A percentile compares a stretch with the other conserved stretches of the same genome.
These are phyloP conservation scores for Podospora pseudoanserina DNA, from an alignment of 495 filamentous ascomycete species.

Conservation along the genomic window DNA sequence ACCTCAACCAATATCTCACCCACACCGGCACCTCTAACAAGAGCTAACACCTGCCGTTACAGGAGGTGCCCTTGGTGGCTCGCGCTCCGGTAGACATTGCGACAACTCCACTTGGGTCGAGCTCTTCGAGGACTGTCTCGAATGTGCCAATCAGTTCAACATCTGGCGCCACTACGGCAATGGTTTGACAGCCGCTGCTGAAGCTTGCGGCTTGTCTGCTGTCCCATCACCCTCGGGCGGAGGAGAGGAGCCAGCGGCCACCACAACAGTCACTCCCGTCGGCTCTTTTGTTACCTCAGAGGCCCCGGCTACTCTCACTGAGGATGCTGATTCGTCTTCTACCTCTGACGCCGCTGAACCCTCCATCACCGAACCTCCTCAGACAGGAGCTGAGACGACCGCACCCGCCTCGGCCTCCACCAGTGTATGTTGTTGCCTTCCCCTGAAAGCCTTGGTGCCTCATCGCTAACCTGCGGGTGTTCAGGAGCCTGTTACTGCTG, in stretches of 20 bases:
- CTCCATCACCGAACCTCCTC: neutral
- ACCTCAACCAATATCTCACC: neutral
- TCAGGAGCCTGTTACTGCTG: neutral
- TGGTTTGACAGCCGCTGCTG: conserved; percentile 33
- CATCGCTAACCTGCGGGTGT: neutral
- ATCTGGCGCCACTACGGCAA: conserved; percentile 49
- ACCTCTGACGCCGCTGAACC: neutral
- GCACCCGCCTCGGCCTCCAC: neutral
- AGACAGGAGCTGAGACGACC: neutral
- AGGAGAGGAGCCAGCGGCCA: neutral
- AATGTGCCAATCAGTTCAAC: conserved; percentile 41
- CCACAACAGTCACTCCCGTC: neutral
- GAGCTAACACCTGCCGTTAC: conserved; percentile 10
- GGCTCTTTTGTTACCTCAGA: neutral
- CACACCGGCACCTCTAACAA: neutral
- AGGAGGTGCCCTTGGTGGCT: conserved; percentile 20
- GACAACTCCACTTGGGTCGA: conserved; percentile 35
- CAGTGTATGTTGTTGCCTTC: neutral
- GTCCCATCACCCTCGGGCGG: conserved; percentile 27
- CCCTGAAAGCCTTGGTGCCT: neutral
- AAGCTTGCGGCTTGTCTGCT: conserved; percentile 36
- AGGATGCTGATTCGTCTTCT: neutral
- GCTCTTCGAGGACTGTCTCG: conserved; percentile 38
- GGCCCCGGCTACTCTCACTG: neutral
- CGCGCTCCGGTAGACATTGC: conserved; percentile 34